Evolutionary conservation across 495 filamentous ascomycete species (phyloP), one percentile per base, ranked within the genome.

Genomic region (Tetracladium marchalianum): DNA sequence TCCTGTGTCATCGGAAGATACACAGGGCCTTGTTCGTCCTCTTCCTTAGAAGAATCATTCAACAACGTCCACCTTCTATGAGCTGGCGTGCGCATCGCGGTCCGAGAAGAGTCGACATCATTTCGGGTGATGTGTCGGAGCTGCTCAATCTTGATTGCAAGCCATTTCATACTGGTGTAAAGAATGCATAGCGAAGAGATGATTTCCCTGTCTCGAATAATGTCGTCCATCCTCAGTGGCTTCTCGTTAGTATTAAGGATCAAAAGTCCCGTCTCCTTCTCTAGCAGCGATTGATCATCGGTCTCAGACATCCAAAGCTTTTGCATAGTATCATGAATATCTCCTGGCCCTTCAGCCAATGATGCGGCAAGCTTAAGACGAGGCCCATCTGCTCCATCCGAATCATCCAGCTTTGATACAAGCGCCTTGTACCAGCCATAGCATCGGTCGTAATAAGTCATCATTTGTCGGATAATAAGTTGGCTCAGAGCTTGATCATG

Each of bases 81-180:
- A 50, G 70, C 65, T 34, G 69, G 64, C 53, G 64, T 71, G 16
- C 67, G 66, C 41, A 71, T 54, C 18, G 57, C 65, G 5, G 68
- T 57, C 5, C 66, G 65, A 13, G 71, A 70, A 11, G 72, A 73
- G 54, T 77, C 72, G 0, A 66, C 68, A 41, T 75, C 67, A 46
- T 73, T 73, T 34, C 59, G 53, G 19, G 74, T 85, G 50, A 94
- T 82, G 51, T 84, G 80, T 18, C 90, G 80, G 33, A 97, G 72
- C 43, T 84, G 72, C 11, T 69, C 58, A 13, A 95, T 75, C 61
- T 87, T 87, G 54, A 77, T 82, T 44, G 84, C 81, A 18, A 98
- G 80, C 92, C 92, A 98, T 74, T 92, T 85, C 90, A 95, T 94
- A 72, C 90, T 96, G 48, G 85, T 94, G 59, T 92, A 88, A 16